These are phyloP conservation scores for Rhizophora mangle DNA, from an alignment of 345 rosid species.

Conservation along the genomic window DNA sequence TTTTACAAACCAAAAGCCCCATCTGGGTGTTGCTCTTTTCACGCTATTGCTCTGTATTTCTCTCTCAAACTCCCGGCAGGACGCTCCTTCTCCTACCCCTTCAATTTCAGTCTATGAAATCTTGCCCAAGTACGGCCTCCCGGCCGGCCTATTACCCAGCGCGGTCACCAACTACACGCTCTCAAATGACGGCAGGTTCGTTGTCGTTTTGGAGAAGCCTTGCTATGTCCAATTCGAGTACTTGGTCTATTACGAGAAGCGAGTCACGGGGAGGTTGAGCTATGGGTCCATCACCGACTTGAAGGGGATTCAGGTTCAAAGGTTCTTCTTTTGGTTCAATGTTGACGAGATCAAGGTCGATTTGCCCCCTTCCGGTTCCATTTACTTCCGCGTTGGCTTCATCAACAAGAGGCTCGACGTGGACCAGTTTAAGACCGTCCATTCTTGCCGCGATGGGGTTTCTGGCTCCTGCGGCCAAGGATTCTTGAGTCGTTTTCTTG, in stretches of 20 bases:
- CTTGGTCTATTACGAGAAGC: slow-evolving; percentile 70
- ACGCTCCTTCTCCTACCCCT: slow-evolving; percentile 11
- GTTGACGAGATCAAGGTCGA: slow-evolving; percentile 87
- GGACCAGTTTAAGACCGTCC: slow-evolving; percentile 78
- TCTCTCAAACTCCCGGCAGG: slow-evolving; percentile 3
- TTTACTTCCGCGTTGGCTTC: slow-evolving; percentile 82
- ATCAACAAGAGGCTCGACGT: slow-evolving; percentile 79
- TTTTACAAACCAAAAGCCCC: not conserved
- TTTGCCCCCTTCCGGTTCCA: slow-evolving; percentile 76
- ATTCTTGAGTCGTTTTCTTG: slow-evolving; percentile 28
- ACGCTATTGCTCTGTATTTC: slow-evolving; percentile 24
- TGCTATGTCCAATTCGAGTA: slow-evolving; percentile 79
- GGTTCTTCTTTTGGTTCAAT: slow-evolving; percentile 71
- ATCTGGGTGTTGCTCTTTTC: slow-evolving; percentile 5
- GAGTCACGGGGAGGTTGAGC: slow-evolving; percentile 58
- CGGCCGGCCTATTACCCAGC: slow-evolving; percentile 70
- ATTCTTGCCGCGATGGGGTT: slow-evolving; percentile 53
- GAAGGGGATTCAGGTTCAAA: slow-evolving; percentile 77
- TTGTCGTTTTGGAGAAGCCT: slow-evolving; percentile 44
- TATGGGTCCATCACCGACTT: slow-evolving; percentile 71
- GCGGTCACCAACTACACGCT: slow-evolving; percentile 55
- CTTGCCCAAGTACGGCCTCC: slow-evolving; percentile 90
- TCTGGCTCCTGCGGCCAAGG: slow-evolving; percentile 34
- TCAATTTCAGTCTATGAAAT: slow-evolving; percentile 54
- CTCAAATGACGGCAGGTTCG: slow-evolving; percentile 60